These are phyloP conservation scores for Friedmanniomyces endolithicus DNA, from an alignment of 495 filamentous ascomycete genomes.

Conservation along the genomic window DNA sequence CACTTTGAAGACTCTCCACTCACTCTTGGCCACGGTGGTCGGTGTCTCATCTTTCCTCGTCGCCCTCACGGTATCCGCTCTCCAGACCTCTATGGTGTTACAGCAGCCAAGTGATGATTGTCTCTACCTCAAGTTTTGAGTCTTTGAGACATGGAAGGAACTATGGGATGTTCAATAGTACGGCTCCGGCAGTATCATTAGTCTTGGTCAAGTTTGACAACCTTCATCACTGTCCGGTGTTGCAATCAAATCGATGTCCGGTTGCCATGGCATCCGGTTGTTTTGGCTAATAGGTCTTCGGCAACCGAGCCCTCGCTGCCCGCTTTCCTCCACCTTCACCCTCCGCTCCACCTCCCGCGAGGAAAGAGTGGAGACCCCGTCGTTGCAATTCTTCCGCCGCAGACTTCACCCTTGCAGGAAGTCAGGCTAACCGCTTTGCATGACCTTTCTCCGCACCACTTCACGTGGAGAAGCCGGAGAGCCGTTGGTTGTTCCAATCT, in stretches of 20 bases:
- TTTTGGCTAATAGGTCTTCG: neutral
- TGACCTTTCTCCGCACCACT: neutral
- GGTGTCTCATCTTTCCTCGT: too few species aligned
- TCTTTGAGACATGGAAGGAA: too few species aligned
- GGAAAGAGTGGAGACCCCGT: too few species aligned
- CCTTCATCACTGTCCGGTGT: too few species aligned
- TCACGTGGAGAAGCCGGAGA: neutral
- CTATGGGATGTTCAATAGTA: neutral
- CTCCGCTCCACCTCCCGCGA: neutral
- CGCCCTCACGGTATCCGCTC: too few species aligned
- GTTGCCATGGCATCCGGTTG: neutral
- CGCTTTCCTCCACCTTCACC: neutral
- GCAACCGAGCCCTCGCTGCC: neutral
- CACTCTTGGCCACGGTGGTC: too few species aligned
- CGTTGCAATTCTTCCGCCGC: neutral
- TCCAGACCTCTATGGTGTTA: too few species aligned
- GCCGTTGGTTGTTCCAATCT: slow-evolving; percentile 1
- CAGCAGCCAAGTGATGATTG: too few species aligned
- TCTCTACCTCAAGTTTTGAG: too few species aligned
- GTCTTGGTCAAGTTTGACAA: too few species aligned
- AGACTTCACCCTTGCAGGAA: neutral
- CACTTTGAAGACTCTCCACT: too few species aligned
- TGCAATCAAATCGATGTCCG: neutral
- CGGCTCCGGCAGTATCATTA: too few species aligned
- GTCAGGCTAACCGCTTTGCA: neutral